phyloP scores from a whole-genome alignment of 2,329 filamentous ascomycete genomes.

The Emergomyces africanus region DNA sequence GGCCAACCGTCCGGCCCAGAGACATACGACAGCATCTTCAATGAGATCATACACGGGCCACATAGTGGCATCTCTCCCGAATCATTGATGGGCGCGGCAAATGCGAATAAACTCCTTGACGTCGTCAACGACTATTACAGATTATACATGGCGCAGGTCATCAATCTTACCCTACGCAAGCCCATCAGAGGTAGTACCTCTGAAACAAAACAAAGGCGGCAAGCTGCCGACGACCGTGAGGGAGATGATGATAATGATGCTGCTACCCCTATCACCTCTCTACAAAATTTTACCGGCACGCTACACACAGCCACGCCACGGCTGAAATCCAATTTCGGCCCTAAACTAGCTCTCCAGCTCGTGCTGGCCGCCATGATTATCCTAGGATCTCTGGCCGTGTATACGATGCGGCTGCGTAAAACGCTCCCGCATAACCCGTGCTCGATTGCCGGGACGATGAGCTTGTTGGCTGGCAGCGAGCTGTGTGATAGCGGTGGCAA shows the following conservation, averaged over 20 bases:
- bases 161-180: not conserved
- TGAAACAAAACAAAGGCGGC: not conserved
- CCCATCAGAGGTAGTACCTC: not conserved
- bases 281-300: not conserved
- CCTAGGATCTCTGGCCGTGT: not conserved
- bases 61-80: not conserved
- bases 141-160: not conserved
- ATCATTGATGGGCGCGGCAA: not conserved
- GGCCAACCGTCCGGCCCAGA: not conserved
- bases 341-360: not conserved
- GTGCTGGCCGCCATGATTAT: not conserved
- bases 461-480: conserved; percentile 1
- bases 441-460: not conserved
- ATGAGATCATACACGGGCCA: not conserved
- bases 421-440: not conserved
- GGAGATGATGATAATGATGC: not conserved
- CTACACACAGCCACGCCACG: not conserved
- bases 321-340: not conserved
- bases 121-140: not conserved
- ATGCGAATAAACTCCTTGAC: not conserved
- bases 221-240: not conserved
- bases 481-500: not conserved
- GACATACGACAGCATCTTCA: not conserved
- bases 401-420: not conserved
- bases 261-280: not conserved